Evolutionary conservation across 192 early-diverging fungal species (phyloP).

Genomic region (Rhizoclosmatium globosum): DNA sequence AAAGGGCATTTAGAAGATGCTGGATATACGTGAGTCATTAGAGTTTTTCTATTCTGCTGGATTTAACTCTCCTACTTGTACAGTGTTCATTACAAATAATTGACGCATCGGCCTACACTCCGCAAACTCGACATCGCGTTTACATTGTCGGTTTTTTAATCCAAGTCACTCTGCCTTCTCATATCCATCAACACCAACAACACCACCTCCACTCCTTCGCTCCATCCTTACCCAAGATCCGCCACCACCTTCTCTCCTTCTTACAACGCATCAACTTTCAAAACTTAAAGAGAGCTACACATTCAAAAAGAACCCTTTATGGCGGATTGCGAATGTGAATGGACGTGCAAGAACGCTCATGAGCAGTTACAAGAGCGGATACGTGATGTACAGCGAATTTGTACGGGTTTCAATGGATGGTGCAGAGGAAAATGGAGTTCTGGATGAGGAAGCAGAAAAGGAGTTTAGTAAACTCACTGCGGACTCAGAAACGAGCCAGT

Average conservation of each 20-base stretch:
- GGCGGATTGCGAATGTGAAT: constrained; percentile 11
- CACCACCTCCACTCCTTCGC: not conserved
- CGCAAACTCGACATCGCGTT: constrained; percentile 29
- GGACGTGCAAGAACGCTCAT: constrained; percentile 3
- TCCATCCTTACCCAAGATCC: not conserved
- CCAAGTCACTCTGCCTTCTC: not conserved
- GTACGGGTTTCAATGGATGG: not conserved
- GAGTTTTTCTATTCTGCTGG: not conserved
- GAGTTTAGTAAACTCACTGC: not conserved
- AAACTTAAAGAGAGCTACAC: constrained; percentile 1
- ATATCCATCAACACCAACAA: constrained; percentile 5
- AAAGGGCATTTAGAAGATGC: not conserved
- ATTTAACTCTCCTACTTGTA: not conserved
- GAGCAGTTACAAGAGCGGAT: constrained; percentile 28
- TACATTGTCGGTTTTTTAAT: constrained; percentile 18
- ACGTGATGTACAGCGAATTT: constrained; percentile 28
- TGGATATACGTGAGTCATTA: not conserved
- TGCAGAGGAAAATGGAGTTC: not conserved
- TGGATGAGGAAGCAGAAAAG: not conserved
- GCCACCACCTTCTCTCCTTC: constrained; percentile 1
- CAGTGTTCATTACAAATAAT: constrained; percentile 19
- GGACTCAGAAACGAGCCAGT: not conserved
- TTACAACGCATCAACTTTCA: constrained; percentile 8
- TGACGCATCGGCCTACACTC: constrained; percentile 9
- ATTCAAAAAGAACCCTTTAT: constrained; percentile 18